phyloP scores from a whole-genome alignment of 228 moss, liverwort and hornwort species.

The Sphagnum fallax region DNA sequence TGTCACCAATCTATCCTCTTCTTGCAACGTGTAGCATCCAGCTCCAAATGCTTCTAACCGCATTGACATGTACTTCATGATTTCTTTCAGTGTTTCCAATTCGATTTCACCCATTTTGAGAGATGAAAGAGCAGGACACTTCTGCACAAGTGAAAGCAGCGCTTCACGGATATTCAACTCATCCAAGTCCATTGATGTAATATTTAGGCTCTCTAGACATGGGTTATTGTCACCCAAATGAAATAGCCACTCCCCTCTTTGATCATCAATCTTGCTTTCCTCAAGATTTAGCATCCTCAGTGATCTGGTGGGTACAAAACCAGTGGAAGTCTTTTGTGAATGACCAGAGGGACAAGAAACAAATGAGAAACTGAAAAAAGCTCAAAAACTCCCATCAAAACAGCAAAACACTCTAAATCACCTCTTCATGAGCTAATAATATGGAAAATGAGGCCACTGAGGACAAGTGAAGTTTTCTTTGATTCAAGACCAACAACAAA shows the following conservation, averaged over 20 bases:
- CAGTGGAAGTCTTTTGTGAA: too few relatives aligned
- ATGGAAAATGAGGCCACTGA: too few relatives aligned
- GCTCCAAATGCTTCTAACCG: constrained; percentile 57
- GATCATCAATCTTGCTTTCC: constrained; percentile 35
- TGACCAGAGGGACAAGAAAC: too few relatives aligned
- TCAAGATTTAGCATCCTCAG: constrained; percentile 61
- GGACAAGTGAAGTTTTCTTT: too few relatives aligned
- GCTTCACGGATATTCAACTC: constrained; percentile 33
- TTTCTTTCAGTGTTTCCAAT: constrained; percentile 36
- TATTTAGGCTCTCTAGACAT: constrained; percentile 47
- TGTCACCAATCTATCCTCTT: constrained; percentile 14
- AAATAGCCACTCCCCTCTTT: constrained; percentile 38
- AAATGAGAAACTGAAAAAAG: too few relatives aligned
- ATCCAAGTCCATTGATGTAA: constrained; percentile 25
- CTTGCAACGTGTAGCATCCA: constrained; percentile 33
- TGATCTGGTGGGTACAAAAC: constrained; percentile 16
- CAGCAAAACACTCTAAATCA: too few relatives aligned
- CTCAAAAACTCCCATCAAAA: too few relatives aligned
- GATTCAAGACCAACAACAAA: too few relatives aligned
- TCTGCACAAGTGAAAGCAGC: constrained; percentile 32
- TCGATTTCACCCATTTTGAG: constrained; percentile 73
- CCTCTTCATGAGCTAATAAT: too few relatives aligned
- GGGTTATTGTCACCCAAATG: constrained; percentile 33
- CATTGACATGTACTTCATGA: constrained; percentile 25
- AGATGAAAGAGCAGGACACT: constrained; percentile 45